Evolutionary conservation across 2,329 filamentous ascomycete genomes (phyloP).

Genomic region (Aspergillus sp.): DNA sequence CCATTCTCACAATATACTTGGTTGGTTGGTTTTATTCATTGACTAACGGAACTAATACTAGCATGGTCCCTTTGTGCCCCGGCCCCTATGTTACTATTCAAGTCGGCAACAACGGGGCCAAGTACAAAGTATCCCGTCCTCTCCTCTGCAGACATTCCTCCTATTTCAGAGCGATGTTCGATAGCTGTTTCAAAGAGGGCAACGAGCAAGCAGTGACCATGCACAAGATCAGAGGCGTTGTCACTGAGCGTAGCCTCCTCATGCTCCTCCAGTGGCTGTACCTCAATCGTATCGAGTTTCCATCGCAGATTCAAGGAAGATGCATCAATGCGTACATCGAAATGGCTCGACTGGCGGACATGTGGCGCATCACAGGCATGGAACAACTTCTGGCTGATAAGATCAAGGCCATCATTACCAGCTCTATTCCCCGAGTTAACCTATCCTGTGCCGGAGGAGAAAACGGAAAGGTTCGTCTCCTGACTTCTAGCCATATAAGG

Average conservation of each 20-base stretch:
- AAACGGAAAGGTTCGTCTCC: not conserved
- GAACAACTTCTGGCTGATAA: not conserved
- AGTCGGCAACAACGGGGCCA: not conserved
- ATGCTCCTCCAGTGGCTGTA: constrained; percentile 22
- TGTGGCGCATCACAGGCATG: constrained; percentile 7
- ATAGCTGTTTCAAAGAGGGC: constrained; percentile 11
- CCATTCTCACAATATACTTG: too few species aligned
- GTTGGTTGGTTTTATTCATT: too few species aligned
- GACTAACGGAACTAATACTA: too few species aligned
- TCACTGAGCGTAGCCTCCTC: constrained; percentile 15
- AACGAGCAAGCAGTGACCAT: constrained; percentile 11
- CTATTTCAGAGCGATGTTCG: constrained; percentile 19
- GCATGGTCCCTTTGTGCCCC: constrained; percentile 8
- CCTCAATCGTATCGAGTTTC: constrained; percentile 4
- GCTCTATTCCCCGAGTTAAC: not conserved
- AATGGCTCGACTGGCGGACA: constrained; percentile 17
- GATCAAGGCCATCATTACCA: not conserved
- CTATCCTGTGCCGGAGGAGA: not conserved
- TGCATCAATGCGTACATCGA: constrained; percentile 16
- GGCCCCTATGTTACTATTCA: constrained; percentile 14
- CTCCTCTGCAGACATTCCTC: constrained; percentile 14
- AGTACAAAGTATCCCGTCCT: constrained; percentile 9
- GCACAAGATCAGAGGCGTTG: constrained; percentile 11
- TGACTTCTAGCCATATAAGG: not conserved
- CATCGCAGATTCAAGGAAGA: not conserved